Evolutionary conservation across 1,284 basidiomycete species (phyloP).

Genomic region (Sutorius eximius): DNA sequence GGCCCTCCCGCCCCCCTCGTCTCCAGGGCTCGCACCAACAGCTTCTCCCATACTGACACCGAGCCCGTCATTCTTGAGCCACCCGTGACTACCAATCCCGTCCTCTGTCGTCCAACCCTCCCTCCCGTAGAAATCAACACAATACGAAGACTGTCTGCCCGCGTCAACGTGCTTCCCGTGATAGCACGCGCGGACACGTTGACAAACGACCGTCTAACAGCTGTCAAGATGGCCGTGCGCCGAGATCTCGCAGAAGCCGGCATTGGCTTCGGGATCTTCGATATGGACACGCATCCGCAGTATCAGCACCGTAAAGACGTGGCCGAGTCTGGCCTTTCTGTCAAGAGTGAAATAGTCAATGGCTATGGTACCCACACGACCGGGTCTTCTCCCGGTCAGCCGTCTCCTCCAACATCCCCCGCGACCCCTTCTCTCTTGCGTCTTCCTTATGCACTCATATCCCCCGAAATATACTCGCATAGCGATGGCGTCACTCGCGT

Average conservation of each 20-base stretch:
- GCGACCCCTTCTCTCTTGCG: slow-evolving; percentile 55
- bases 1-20: slow-evolving; percentile 61
- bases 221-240: slow-evolving; percentile 74
- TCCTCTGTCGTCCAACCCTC: slow-evolving; percentile 61
- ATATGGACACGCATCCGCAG: slow-evolving; percentile 58
- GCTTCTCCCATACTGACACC: slow-evolving; percentile 65
- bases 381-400: slow-evolving; percentile 45
- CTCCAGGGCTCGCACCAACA: slow-evolving; percentile 62
- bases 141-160: slow-evolving; percentile 85
- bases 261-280: slow-evolving; percentile 83
- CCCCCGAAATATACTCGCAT: slow-evolving; percentile 78
- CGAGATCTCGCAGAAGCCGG: slow-evolving; percentile 76
- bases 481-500: slow-evolving; percentile 68
- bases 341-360: slow-evolving; percentile 47
- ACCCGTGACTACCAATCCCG: slow-evolving; percentile 68
- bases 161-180: slow-evolving; percentile 94
- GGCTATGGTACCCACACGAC: slow-evolving; percentile 50
- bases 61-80: slow-evolving; percentile 78
- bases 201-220: slow-evolving; percentile 82
- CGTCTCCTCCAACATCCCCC: slow-evolving; percentile 64
- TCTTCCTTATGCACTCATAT: slow-evolving; percentile 74
- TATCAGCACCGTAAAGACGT: slow-evolving; percentile 44
- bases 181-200: slow-evolving; percentile 90
- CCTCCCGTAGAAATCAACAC: slow-evolving; percentile 83
- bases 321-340: slow-evolving; percentile 39